phyloP scores from a whole-genome alignment of 495 filamentous ascomycete species.

The Aspergillus ellipticus region DNA sequence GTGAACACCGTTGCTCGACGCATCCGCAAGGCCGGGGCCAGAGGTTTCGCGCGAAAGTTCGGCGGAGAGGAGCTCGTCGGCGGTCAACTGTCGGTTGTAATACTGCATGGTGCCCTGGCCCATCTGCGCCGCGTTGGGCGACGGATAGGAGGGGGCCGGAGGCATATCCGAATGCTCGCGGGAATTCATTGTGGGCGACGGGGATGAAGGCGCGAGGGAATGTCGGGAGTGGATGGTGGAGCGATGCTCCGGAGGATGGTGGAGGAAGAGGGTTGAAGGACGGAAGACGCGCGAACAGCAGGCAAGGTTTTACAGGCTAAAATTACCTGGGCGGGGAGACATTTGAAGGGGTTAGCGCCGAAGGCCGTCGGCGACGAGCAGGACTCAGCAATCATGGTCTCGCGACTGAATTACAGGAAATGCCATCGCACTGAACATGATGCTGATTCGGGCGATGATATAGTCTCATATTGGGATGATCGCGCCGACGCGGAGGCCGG shows the following conservation, averaged over 20 bases:
- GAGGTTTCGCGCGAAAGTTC: conserved; percentile 46
- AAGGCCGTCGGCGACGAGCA: conserved; percentile 31
- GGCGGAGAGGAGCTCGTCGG: conserved; percentile 44
- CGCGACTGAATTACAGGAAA: conserved; percentile 21
- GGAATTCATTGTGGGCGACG: conserved; percentile 37
- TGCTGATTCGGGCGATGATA: conserved; percentile 17
- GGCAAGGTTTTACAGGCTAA: conserved; percentile 44
- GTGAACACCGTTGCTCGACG: conserved; percentile 39
- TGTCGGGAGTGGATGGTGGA: conserved; percentile 28
- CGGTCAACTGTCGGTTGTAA: conserved; percentile 46
- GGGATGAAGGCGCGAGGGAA: conserved; percentile 7
- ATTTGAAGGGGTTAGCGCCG: conserved; percentile 43
- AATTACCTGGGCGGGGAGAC: conserved; percentile 33
- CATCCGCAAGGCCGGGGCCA: conserved; percentile 39
- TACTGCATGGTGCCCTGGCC: conserved; percentile 45
- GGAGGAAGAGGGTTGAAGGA: conserved; percentile 26
- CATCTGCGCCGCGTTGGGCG: conserved; percentile 48
- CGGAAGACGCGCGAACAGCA: conserved; percentile 31
- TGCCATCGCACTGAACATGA: conserved; percentile 10
- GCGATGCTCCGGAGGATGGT: conserved; percentile 25
- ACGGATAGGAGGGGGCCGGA: conserved; percentile 45
- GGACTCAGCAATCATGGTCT: conserved; percentile 35
- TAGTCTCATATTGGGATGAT: conserved; percentile 38
- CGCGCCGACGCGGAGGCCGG: conserved; percentile 37
- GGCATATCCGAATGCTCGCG: conserved; percentile 48